Evolutionary conservation across 2,329 filamentous ascomycete genomes (phyloP), one percentile per base, ranked within the genome.

Genomic region (Neopestalotiopsis rosae): DNA sequence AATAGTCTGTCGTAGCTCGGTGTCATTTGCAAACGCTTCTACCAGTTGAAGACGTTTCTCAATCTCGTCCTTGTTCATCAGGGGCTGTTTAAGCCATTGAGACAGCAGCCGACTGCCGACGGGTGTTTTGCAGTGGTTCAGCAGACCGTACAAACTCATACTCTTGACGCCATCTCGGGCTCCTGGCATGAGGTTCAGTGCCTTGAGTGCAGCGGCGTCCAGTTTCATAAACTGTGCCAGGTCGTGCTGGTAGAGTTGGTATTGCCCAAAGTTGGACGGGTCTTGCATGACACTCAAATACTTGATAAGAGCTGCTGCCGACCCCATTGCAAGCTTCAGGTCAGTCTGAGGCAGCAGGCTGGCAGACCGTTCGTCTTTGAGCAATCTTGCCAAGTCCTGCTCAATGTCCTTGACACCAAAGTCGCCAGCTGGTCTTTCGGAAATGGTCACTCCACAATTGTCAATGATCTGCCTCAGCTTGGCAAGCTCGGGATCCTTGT

Each of bases 91-190:
- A 66, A 99, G 85, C 96, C 96, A 99, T 78, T 99, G 97, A 1
- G 95, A 92, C 38, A 99, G 85, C 69, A 99, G 81, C 62, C 97
- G 88, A 76, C 95, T 97, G 14, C 96, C 96, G 1, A 97, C 91
- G 0, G 96, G 94, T 1, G 96, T 99, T 80, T 97, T 98, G 90
- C 96, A 99, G 80, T 98, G 95, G 76, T 99, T 98, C 57, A 99
- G 85, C 20, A 99, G 84, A 0, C 96, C 96, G 75, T 93, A 99
- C 66, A 99, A 80, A 77, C 95, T 98, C 96, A 99, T 99, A 0
- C 90, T 97, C 84, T 98, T 98, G n/a, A 94, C 89, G 1, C 96
- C 96, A 77, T 99, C 96, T 72, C 94, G 90, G 0, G 94, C 94
- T 5, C 96, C 95, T 5, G 96, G 97, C 95, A 99, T 98, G 49